Percentiles rank a stretch among this genome's conserved stretches.
Conservation (phyloP, 176 grass and related monocot genomes). For the Aegilops umbellulata region DNA sequence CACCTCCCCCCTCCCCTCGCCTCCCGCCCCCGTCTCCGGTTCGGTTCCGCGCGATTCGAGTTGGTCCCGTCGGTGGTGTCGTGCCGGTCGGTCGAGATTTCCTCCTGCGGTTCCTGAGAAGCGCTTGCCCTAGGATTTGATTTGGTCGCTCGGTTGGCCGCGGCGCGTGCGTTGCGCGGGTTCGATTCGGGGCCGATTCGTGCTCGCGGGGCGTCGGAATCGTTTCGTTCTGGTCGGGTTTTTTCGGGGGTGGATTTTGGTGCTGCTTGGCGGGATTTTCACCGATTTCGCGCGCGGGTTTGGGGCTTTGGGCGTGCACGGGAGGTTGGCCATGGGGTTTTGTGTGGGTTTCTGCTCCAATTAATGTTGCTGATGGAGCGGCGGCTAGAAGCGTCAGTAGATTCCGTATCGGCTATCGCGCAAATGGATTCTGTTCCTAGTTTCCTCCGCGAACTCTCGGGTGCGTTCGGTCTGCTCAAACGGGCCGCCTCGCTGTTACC, state of each 20-base stretch:
- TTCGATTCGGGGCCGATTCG: slow-evolving; percentile 15
- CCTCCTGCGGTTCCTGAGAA: not conserved
- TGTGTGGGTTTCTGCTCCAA: slow-evolving; percentile 1
- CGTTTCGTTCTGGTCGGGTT: not conserved
- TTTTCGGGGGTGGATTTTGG: not conserved
- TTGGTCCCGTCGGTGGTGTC: not conserved
- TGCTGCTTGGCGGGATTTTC: not conserved
- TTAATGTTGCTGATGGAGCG: not conserved
- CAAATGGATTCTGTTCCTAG: not conserved
- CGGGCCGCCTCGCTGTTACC: not conserved
- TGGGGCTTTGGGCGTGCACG: slow-evolving; percentile 9
- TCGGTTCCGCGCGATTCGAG: not conserved
- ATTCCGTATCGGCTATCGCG: not conserved
- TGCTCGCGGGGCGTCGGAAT: not conserved
- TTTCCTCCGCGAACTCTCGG: slow-evolving; percentile 6
- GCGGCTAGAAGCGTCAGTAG: not conserved
- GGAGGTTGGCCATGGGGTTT: not conserved
- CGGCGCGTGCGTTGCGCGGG: not conserved
- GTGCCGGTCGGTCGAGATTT: not conserved
- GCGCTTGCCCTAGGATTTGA: slow-evolving; percentile 23
- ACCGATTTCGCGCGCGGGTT: slow-evolving; percentile 3
- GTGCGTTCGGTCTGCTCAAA: not conserved
- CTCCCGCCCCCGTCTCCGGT: not conserved
- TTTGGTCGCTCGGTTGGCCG: not conserved
- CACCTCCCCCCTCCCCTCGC: not conserved